Percentiles rank a stretch among this genome's conserved stretches.
These are phyloP conservation scores for Lichtheimia corymbifera DNA, from an alignment of 371 early-diverging fungal species.

Conservation along the genomic window DNA sequence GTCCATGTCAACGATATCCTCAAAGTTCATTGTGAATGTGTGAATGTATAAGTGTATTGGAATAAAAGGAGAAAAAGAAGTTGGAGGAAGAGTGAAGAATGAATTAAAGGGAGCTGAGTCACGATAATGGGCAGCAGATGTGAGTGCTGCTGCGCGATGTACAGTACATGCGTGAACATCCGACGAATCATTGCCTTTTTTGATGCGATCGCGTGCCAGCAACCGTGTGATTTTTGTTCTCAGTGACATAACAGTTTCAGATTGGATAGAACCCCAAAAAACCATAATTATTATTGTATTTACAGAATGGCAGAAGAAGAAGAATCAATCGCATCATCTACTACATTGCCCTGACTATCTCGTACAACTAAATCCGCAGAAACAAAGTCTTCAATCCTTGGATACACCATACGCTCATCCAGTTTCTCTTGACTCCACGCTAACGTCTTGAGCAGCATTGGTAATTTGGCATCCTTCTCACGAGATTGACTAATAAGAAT, in stretches of 20 bases:
- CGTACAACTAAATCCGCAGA: constrained; percentile 71
- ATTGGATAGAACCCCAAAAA: no score
- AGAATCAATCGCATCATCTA: constrained; percentile 26
- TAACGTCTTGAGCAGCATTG: constrained; percentile 84
- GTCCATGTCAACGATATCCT: constrained; percentile 53
- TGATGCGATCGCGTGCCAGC: no score
- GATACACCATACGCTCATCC: constrained; percentile 79
- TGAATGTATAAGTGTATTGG: background rate
- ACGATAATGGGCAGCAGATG: no score
- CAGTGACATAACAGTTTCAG: no score
- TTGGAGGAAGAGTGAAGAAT: no score
- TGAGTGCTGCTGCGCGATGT: no score
- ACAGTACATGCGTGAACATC: no score
- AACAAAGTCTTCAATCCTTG: constrained; percentile 82
- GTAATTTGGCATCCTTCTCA: constrained; percentile 92
- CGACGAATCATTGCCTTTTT: no score
- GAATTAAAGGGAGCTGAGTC: no score
- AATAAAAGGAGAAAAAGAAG: constrained; percentile 1
- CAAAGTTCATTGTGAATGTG: constrained; percentile 37
- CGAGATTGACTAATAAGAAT: constrained; percentile 88
- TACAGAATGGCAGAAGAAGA: constrained; percentile 11
- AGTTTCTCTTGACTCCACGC: constrained; percentile 91
- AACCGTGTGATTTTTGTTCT: no score
- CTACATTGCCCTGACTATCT: constrained; percentile 32
- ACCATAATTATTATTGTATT: background rate